A percentile compares a stretch with the other conserved stretches of the same genome.
Evolutionary conservation across 2,329 filamentous ascomycete genomes (phyloP).

Genomic region (Colletotrichum coccodes): DNA sequence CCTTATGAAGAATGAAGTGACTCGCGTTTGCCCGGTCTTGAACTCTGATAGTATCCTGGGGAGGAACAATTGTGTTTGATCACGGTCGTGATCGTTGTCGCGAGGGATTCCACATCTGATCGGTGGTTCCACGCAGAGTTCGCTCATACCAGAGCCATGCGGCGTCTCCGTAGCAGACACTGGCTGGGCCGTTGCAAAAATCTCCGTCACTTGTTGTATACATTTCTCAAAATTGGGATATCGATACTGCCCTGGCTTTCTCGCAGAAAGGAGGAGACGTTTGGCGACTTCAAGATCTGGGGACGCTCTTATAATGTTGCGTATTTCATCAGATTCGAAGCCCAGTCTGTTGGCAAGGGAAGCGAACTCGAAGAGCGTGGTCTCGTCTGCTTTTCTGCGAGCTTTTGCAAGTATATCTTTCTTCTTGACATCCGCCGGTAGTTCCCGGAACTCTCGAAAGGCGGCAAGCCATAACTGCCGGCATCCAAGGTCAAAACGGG

Average conservation of each 20-base stretch:
- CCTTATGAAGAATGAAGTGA: neutral
- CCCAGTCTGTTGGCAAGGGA: constrained; percentile 6
- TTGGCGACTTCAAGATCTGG: constrained; percentile 2
- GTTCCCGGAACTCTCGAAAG: constrained; percentile 6
- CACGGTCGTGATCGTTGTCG: neutral
- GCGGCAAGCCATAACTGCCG: neutral
- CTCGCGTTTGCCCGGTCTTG: neutral
- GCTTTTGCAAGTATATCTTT: neutral
- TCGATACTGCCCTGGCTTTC: neutral
- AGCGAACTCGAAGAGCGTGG: constrained; percentile 4
- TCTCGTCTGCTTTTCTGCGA: constrained; percentile 1
- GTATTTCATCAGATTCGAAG: neutral
- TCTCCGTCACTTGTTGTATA: neutral
- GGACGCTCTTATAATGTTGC: neutral
- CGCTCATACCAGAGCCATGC: neutral
- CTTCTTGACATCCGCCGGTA: neutral
- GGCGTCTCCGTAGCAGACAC: neutral
- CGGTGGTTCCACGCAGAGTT: neutral
- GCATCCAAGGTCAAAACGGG: constrained; percentile 8
- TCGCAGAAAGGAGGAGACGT: constrained; percentile 2
- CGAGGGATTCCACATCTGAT: neutral
- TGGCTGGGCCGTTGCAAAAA: neutral
- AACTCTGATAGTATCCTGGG: neutral
- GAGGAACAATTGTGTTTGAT: neutral
- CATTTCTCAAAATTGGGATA: neutral